phyloP scores from a whole-genome alignment of 441 rosid genomes.

The Viola pubescens region DNA sequence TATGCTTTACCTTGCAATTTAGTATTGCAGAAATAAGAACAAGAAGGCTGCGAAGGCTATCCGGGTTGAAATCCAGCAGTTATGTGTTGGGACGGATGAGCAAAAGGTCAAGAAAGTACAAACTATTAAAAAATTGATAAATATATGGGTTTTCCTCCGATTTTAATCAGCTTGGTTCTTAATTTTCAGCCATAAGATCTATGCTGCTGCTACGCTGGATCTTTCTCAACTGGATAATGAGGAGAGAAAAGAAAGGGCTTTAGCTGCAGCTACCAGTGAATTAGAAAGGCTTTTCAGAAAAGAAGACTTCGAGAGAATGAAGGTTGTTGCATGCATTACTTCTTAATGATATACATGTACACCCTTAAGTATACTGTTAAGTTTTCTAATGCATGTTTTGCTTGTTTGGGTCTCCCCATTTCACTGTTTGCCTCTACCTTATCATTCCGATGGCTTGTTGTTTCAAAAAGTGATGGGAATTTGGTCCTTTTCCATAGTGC shows the following conservation, averaged over 20 bases:
- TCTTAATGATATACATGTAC: slow-evolving; percentile 8
- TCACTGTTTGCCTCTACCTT: neutral
- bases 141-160: slow-evolving; percentile 7
- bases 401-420: neutral
- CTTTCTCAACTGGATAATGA: slow-evolving; percentile 74
- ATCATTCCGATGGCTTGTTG: neutral
- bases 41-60: slow-evolving; percentile 59
- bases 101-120: slow-evolving; percentile 33
- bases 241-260: slow-evolving; percentile 68
- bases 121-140: slow-evolving; percentile 13
- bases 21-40: slow-evolving; percentile 51
- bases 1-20: slow-evolving; percentile 57
- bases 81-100: slow-evolving; percentile 31
- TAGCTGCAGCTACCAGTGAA: slow-evolving; percentile 85
- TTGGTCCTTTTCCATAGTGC: slow-evolving; percentile 3
- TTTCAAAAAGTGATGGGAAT: neutral
- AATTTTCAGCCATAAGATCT: slow-evolving; percentile 41
- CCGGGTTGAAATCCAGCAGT: slow-evolving; percentile 34
- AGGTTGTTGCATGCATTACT: slow-evolving; percentile 38
- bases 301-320: slow-evolving; percentile 83
- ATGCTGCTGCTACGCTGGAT: slow-evolving; percentile 83
- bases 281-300: slow-evolving; percentile 81
- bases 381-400: neutral
- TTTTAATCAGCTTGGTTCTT: slow-evolving; percentile 12
- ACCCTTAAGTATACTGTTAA: neutral